Evolutionary conservation across 225 moss, liverwort and hornwort species (phyloP).

Genomic region (Anthoceros angustus): DNA sequence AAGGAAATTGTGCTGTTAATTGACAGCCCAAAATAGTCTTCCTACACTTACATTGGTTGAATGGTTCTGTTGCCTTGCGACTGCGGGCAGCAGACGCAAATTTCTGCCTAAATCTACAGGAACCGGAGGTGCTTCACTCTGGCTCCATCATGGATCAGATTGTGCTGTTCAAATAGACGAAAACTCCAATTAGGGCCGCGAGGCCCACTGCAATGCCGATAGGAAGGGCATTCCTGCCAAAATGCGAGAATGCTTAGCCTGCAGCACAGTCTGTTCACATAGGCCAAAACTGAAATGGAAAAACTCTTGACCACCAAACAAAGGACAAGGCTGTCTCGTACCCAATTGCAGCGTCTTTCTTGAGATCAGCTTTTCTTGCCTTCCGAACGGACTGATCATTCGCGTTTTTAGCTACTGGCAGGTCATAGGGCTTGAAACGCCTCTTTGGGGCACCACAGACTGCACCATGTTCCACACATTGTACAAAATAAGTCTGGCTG

Average conservation of each 20-base stretch:
- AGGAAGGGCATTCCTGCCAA: slow-evolving; percentile 25
- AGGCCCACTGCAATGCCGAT: slow-evolving; percentile 29
- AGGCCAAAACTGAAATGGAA: too few relatives aligned
- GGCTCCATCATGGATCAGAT: too few relatives aligned
- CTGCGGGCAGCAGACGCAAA: too few relatives aligned
- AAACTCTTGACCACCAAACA: neutral
- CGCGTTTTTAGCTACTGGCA: slow-evolving; percentile 55
- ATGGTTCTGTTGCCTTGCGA: too few relatives aligned
- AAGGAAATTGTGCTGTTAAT: too few relatives aligned
- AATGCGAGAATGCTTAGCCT: slow-evolving; percentile 1
- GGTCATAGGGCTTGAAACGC: slow-evolving; percentile 74
- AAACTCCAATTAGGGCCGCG: slow-evolving; percentile 25
- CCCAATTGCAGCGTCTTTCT: slow-evolving; percentile 49
- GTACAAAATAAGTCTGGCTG: neutral
- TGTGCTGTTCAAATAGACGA: slow-evolving; percentile 29
- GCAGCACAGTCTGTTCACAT: neutral
- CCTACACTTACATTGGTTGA: too few relatives aligned
- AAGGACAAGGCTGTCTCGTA: slow-evolving; percentile 11
- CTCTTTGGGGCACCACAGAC: slow-evolving; percentile 91
- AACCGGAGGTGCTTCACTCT: too few relatives aligned
- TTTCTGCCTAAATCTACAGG: too few relatives aligned
- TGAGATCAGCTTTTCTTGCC: slow-evolving; percentile 61
- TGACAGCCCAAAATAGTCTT: too few relatives aligned
- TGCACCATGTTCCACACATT: slow-evolving; percentile 14
- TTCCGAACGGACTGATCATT: slow-evolving; percentile 52